Evolutionary conservation across 805 yeast genomes (phyloP), one percentile per base, ranked within the genome.

Genomic region (Cyberlindnera xylosilytica): DNA sequence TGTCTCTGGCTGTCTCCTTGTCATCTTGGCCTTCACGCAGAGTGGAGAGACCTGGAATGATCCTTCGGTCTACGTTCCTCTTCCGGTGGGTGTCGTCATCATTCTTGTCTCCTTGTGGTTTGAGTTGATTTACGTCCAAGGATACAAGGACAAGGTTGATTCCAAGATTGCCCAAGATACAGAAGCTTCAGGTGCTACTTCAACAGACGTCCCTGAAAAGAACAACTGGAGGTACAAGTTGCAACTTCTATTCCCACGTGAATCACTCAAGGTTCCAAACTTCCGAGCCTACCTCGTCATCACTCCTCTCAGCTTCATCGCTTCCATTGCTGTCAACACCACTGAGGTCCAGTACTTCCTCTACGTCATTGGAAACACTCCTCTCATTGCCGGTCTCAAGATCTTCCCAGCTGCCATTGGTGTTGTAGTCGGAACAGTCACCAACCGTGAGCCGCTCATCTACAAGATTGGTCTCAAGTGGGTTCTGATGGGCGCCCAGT

Each of bases 11-110:
- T 47, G 61, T 3, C 36, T 70, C 3, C 51, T 73, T 29, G 47
- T 70, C 1, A 70, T 72, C 23, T 57, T 67, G 13, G 78, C 74
- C 0, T 55, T 72, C 34, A 69, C 72, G 0, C 68, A 70, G 46
- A 74, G 72, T 17, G 75, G 75, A 19, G 62, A 61, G 7, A 52
- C 56, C 1, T 73, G 77, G 76, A 54, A 57, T 4, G 41, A 59
- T 1, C 69, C 76, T 1, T 52, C 57, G n/a, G 65, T 69, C 1
- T 70, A 70, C 44, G 70, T 68, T 17, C 63, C 75, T 0, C 44
- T 72, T 1, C 53, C 65, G 1, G 46, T 73, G 38, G 76, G 76
- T 0, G 36, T 64, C 13, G 19, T 66, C 3, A 34, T 65, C 10
- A 35, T 67, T 4, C 17, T 56, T 3, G 20, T 40, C 2, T 59